These are phyloP conservation scores for Aaosphaeria arxii DNA, from an alignment of 2,329 filamentous ascomycete species.

Conservation along the genomic window DNA sequence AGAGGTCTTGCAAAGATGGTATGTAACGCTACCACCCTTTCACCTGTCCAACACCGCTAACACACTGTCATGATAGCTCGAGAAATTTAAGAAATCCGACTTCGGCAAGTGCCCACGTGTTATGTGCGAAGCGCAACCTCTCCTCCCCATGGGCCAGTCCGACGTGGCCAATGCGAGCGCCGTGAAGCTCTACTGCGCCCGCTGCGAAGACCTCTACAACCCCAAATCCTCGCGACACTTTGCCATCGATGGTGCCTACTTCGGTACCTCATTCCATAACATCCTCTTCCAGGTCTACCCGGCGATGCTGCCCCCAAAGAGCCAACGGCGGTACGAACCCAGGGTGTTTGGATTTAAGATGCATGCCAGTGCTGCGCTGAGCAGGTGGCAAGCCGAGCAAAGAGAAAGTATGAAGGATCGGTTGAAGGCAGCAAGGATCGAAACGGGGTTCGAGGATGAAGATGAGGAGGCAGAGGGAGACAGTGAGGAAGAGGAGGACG, in stretches of 20 bases:
- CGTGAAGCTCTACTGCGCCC: slow-evolving; percentile 94
- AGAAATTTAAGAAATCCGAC: slow-evolving; percentile 97
- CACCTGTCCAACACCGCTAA: not conserved
- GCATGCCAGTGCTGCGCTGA: slow-evolving; percentile 81
- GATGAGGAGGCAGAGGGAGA: slow-evolving; percentile 61
- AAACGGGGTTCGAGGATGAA: slow-evolving; percentile 73
- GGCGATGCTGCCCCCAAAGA: slow-evolving; percentile 82
- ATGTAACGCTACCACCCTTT: slow-evolving; percentile 13
- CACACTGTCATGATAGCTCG: slow-evolving; percentile 63
- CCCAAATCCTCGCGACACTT: slow-evolving; percentile 96
- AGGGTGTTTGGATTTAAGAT: slow-evolving; percentile 94
- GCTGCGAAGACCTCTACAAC: slow-evolving; percentile 98
- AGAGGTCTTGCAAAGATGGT: slow-evolving; percentile 96
- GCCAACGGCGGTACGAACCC: slow-evolving; percentile 79
- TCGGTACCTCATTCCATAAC: slow-evolving; percentile 97
- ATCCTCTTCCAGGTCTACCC: slow-evolving; percentile 99
- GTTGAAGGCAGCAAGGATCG: slow-evolving; percentile 65
- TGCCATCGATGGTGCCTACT: slow-evolving; percentile 95
- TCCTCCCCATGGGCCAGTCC: slow-evolving; percentile 91
- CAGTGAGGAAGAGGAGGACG: slow-evolving; percentile 50
- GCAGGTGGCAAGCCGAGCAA: slow-evolving; percentile 84
- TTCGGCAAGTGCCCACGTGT: slow-evolving; percentile 98
- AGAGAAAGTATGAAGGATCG: slow-evolving; percentile 79
- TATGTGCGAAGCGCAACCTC: slow-evolving; percentile 86
- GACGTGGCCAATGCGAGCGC: slow-evolving; percentile 84